Conservation (phyloP, 805 yeast species). For the Lipomyces yamadae region DNA sequence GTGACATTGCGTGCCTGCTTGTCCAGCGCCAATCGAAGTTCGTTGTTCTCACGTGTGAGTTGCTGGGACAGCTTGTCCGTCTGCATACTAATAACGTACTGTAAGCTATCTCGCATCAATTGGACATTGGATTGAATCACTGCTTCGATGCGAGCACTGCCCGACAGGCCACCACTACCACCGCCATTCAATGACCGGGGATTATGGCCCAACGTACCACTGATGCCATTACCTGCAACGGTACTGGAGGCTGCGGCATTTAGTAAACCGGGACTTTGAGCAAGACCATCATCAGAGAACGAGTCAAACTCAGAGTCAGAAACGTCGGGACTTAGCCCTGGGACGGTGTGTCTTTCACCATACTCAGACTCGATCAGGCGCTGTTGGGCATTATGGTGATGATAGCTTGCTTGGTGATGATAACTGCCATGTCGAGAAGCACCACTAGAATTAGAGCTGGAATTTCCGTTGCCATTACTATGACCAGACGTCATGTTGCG, state of each 20-base stretch:
- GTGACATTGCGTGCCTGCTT: constrained; percentile 21
- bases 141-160: constrained; percentile 14
- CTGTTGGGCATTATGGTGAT: constrained; percentile 2
- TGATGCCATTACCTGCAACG: background rate
- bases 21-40: constrained; percentile 26
- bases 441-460: constrained; percentile 5
- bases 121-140: constrained; percentile 18
- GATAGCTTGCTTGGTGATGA: background rate
- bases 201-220: background rate
- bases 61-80: constrained; percentile 23
- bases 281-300: constrained; percentile 30
- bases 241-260: background rate
- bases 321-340: constrained; percentile 28
- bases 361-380: constrained; percentile 10
- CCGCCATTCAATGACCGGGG: background rate
- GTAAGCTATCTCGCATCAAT: constrained; percentile 25
- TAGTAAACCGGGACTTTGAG: constrained; percentile 5
- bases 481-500: background rate
- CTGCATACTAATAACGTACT: constrained; percentile 24
- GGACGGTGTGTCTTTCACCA: constrained; percentile 21
- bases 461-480: background rate
- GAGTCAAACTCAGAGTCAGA: constrained; percentile 34
- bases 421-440: background rate
- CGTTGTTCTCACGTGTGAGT: constrained; percentile 24
- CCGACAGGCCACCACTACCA: background rate